Base-by-base conservation (phyloP, 2,329 filamentous ascomycete species). In the Colletotrichum tanaceti region DNA sequence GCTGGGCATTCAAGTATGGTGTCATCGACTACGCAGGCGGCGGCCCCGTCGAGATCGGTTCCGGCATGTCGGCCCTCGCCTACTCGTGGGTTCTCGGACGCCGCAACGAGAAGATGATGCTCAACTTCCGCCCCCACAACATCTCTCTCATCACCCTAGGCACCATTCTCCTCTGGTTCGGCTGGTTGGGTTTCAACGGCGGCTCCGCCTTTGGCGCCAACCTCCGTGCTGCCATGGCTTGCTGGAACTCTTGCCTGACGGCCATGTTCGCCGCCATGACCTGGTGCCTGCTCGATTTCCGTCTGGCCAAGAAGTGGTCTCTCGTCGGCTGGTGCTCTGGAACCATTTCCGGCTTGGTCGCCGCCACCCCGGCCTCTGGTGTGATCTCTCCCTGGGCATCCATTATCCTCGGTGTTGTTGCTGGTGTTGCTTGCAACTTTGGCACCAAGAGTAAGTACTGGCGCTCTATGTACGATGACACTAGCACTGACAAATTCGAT, bases 71-170 rank as follows among this genome's bases (percentile, higher is more conserved):
- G 50, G 96, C 95, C 38, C 86, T 98, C 54, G 96, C 96, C 73
- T 99, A 98, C 84, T 97, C 94, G 2, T 91, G 93, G 93, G 90
- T 98, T 44, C 92, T 99, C 70, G 96, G 96, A 73, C 93, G 94
- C 77, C 93, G 96, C 73, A 96, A 98, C 84, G 95, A 98, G 85
- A 96, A 94, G 85, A 98, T 98, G 94, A 98, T 98, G 93, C 89
- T 98, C 82, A 98, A 98, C 87, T 98, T 98, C 88, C 93, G 96
- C 73, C 96, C 96, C 20, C 96, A 99, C 86, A 99, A 99, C 84
- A 96, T 98, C 73, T 97, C 94, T 6, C 88, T 98, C 76, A 97
- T 99, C 82, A 94, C 96, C 0, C 91, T 98, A 74, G 96, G 96
- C 71, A 98, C 96, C 4, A 88, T 97, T 72, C 88, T 99, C 75